These are phyloP conservation scores for Rhododendron griersonianum DNA, from an alignment of 148 eudicot species.

Conservation along the genomic window DNA sequence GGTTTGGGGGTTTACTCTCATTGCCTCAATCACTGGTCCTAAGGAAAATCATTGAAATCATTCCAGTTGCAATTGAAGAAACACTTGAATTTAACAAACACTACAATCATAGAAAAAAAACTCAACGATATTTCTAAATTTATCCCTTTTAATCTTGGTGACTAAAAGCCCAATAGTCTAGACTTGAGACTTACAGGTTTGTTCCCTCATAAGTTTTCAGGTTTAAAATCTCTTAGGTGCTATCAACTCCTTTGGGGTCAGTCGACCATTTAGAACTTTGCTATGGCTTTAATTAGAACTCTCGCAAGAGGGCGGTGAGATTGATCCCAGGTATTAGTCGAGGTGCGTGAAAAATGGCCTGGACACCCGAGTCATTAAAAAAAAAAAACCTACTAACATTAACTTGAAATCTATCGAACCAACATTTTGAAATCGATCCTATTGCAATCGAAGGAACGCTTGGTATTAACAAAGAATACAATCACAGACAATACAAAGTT, in stretches of 20 bases:
- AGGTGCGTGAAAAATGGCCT: too few relatives aligned
- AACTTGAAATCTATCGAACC: background rate
- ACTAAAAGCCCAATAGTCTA: background rate
- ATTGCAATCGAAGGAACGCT: background rate
- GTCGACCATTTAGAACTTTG: too few relatives aligned
- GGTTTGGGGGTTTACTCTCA: background rate
- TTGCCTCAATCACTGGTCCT: background rate
- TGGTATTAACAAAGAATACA: background rate
- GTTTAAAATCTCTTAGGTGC: too few relatives aligned
- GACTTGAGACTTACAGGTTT: too few relatives aligned
- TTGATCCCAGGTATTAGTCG: too few relatives aligned
- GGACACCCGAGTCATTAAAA: too few relatives aligned
- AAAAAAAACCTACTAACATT: background rate
- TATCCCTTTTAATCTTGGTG: background rate
- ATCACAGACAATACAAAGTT: background rate
- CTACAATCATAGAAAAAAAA: background rate
- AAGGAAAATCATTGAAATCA: background rate
- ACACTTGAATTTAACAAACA: background rate
- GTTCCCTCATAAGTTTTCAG: too few relatives aligned
- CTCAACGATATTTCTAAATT: background rate
- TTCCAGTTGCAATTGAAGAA: background rate
- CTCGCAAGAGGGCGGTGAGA: too few relatives aligned
- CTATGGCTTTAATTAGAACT: too few relatives aligned
- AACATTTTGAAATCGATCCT: background rate
- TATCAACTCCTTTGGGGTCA: too few relatives aligned